phyloP scores from a whole-genome alignment of 306 rosid species.

The Crotalaria pallida region DNA sequence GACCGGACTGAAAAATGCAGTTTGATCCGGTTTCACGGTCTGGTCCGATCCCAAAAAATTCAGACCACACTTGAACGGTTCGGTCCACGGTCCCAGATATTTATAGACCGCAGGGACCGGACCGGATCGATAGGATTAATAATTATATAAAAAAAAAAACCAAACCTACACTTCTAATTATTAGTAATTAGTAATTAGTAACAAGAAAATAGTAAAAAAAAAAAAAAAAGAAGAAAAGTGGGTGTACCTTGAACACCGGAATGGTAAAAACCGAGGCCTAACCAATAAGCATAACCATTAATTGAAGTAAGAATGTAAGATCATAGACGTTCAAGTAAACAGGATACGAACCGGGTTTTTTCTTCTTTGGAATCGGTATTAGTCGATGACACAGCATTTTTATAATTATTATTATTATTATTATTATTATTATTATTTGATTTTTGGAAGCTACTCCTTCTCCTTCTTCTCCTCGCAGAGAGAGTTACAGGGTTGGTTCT shows the following conservation, averaged over 20 bases:
- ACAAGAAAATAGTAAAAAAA: too few species aligned
- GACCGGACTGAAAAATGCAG: too few species aligned
- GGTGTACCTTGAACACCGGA: constrained; percentile 90
- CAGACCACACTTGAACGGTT: too few species aligned
- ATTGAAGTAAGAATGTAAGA: constrained; percentile 87
- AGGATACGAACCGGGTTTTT: constrained; percentile 65
- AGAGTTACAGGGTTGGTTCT: background rate
- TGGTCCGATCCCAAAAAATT: too few species aligned
- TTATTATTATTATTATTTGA: background rate
- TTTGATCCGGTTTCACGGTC: too few species aligned
- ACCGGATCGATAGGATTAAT: too few species aligned
- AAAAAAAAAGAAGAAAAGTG: background rate
- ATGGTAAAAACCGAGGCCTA: constrained; percentile 94
- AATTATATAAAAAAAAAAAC: too few species aligned
- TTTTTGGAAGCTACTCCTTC: background rate
- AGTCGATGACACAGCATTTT: constrained; percentile 54
- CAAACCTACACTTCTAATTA: too few species aligned
- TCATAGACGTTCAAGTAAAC: constrained; percentile 88
- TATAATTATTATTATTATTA: background rate
- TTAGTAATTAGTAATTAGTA: too few species aligned
- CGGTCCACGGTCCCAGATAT: too few species aligned
- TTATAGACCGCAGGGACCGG: too few species aligned
- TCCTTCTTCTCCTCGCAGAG: background rate
- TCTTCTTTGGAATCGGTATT: constrained; percentile 45
- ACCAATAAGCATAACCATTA: constrained; percentile 92